A percentile compares a stretch with the other conserved stretches of the same genome.
Conservation (phyloP, 805 yeast species). For the Ogataea wickerhamii region DNA sequence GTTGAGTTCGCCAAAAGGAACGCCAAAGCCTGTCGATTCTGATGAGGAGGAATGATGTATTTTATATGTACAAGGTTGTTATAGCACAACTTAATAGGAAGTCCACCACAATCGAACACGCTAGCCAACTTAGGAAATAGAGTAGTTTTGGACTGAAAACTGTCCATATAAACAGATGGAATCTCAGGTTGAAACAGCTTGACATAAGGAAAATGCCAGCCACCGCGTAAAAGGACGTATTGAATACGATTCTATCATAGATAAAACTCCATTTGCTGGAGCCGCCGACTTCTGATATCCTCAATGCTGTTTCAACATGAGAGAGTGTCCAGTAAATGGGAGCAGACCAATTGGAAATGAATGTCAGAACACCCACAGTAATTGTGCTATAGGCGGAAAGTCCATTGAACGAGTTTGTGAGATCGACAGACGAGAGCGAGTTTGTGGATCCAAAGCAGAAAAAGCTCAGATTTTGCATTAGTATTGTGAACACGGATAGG, state of each 20-base stretch:
- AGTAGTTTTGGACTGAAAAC: slow-evolving; percentile 92
- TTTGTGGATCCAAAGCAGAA: slow-evolving; percentile 90
- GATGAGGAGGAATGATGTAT: slow-evolving; percentile 76
- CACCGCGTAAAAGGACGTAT: slow-evolving; percentile 54
- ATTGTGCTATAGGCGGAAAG: slow-evolving; percentile 63
- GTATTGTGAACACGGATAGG: slow-evolving; percentile 36
- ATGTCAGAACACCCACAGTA: slow-evolving; percentile 74
- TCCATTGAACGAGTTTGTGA: slow-evolving; percentile 92
- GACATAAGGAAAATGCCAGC: slow-evolving; percentile 55
- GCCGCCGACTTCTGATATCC: slow-evolving; percentile 5
- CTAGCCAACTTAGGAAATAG: slow-evolving; percentile 74
- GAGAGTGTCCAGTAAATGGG: slow-evolving; percentile 77
- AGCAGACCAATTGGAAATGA: slow-evolving; percentile 79
- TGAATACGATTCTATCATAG: slow-evolving; percentile 35
- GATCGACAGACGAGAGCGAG: slow-evolving; percentile 84
- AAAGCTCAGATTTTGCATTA: slow-evolving; percentile 73
- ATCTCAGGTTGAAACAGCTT: slow-evolving; percentile 72
- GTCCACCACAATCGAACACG: slow-evolving; percentile 43
- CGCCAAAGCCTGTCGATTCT: slow-evolving; percentile 90
- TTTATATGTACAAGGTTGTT: slow-evolving; percentile 14
- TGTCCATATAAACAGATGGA: slow-evolving; percentile 94
- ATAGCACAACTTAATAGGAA: slow-evolving; percentile 25
- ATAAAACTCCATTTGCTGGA: slow-evolving; percentile 33
- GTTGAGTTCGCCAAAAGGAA: slow-evolving; percentile 96
- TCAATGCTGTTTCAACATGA: slow-evolving; percentile 23